Evolutionary conservation across 441 rosid genomes (phyloP), one percentile per base, ranked within the genome.

Genomic region (Gossypium aridum): DNA sequence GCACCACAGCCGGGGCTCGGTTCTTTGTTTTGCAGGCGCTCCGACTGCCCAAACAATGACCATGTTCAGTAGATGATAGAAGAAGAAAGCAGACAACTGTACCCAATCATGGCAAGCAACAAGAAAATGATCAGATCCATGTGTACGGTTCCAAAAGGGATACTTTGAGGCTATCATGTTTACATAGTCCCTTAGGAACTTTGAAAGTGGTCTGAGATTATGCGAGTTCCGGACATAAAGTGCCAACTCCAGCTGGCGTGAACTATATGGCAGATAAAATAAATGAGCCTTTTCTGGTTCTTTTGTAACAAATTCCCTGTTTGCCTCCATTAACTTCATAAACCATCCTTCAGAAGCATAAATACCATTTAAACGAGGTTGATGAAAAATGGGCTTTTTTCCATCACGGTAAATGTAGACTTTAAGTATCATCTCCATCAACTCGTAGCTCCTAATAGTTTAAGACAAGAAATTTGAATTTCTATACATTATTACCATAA

Each of bases 321-420:
- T 92, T 22, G 59, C 87, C 79, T 88, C 85, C 88, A 92, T 85
- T 75, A 86, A 85, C 85, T 81, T 91, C 96, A 93, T 89, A 85
- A 93, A 93, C 98, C 97, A 92, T 77, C 98, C 97, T 83, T 94
- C 97, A 49, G 98, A 92, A 14, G 98, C 97, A 78, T 94, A 94
- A 34, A 91, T 92, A 68, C 97, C 98, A 31, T 45, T 59, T 16
- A 94, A 92, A 75, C 83, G 83, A 34, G 98, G 98, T 6, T 75
- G 28, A 75, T 91, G 97, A 78, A 92, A 94, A 67, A 94, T 79
- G 0, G 97, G 98, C 78, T 79, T 87, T 14, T 83, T 76, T 20
- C 97, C 98, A 31, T 89, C 94, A 0, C 83, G 90, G 76, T 92
- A 94, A 73, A 94, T 84, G 79, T 88, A 89, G 53, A 91, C 92